Conservation (phyloP, 495 filamentous ascomycete species). For the Neurospora sp. region DNA sequence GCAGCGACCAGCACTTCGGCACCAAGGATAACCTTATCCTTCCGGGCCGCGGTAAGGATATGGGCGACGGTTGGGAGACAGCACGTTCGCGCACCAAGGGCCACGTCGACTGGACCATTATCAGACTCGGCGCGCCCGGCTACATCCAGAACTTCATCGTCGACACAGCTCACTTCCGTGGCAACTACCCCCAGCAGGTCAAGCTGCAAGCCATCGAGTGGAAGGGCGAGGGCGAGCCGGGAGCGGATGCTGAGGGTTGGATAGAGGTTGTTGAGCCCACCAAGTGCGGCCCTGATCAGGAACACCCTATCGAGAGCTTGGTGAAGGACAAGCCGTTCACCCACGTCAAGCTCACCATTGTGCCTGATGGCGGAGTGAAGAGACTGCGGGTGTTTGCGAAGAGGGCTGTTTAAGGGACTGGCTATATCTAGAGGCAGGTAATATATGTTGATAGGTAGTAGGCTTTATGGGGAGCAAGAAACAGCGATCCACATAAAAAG, state of each 20-base stretch:
- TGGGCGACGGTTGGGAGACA: conserved; percentile 96
- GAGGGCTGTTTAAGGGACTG: conserved; percentile 31
- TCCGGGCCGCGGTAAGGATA: conserved; percentile 77
- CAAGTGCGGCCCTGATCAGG: conserved; percentile 68
- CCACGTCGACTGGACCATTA: conserved; percentile 80
- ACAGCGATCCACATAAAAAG: background rate
- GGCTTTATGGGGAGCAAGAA: background rate
- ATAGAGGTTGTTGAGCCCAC: conserved; percentile 52
- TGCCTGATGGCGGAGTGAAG: conserved; percentile 90
- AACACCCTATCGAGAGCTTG: conserved; percentile 57
- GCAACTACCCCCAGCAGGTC: conserved; percentile 77
- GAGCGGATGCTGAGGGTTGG: conserved; percentile 57
- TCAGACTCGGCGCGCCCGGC: conserved; percentile 63
- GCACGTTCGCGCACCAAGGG: conserved; percentile 62
- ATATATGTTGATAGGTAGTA: background rate
- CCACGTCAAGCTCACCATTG: conserved; percentile 80
- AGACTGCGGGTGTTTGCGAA: conserved; percentile 70
- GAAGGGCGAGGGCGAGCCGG: conserved; percentile 43
- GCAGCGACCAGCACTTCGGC: conserved; percentile 82
- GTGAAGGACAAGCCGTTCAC: conserved; percentile 51
- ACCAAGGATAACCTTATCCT: conserved; percentile 73
- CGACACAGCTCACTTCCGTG: conserved; percentile 83
- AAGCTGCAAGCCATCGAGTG: conserved; percentile 56
- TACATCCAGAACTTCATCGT: conserved; percentile 62
- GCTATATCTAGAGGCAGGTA: background rate